phyloP scores from a whole-genome alignment of 352 stramenopile species.

The Globisporangium heterothallicum region DNA sequence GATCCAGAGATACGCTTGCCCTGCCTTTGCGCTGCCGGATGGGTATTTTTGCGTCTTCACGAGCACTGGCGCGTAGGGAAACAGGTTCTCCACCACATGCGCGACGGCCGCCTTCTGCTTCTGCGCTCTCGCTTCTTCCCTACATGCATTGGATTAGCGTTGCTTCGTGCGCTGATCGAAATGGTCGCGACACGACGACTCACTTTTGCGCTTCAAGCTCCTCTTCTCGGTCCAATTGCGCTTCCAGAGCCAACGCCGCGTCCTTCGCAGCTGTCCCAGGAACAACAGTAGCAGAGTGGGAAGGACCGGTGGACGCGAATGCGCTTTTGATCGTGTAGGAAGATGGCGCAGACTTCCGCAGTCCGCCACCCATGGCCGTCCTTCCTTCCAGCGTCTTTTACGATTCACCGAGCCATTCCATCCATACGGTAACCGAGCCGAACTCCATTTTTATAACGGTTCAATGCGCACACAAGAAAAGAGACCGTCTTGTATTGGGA shows the following conservation, averaged over 20 bases:
- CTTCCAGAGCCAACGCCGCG: constrained; percentile 17
- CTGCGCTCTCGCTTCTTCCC: constrained; percentile 36
- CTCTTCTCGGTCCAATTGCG: constrained; percentile 50
- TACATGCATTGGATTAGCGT: constrained; percentile 10
- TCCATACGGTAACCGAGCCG: too few relatives aligned
- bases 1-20: constrained; percentile 73
- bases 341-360: constrained; percentile 28
- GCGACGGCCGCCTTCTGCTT: constrained; percentile 49
- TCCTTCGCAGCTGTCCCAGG: constrained; percentile 3
- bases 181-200: neutral
- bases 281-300: constrained; percentile 14
- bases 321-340: constrained; percentile 20
- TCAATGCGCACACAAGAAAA: too few relatives aligned
- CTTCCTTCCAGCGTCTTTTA: neutral
- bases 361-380: constrained; percentile 31
- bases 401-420: neutral
- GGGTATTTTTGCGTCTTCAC: constrained; percentile 72
- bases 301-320: constrained; percentile 15
- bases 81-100: constrained; percentile 76
- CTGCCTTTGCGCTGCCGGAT: constrained; percentile 42
- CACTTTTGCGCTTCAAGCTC: constrained; percentile 54
- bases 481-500: too few relatives aligned
- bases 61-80: constrained; percentile 68
- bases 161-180: too few relatives aligned
- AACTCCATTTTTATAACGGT: too few relatives aligned